Evolutionary conservation across 352 stramenopile genomes (phyloP), one percentile per base, ranked within the genome.

Genomic region (Plasmopara muralis): DNA sequence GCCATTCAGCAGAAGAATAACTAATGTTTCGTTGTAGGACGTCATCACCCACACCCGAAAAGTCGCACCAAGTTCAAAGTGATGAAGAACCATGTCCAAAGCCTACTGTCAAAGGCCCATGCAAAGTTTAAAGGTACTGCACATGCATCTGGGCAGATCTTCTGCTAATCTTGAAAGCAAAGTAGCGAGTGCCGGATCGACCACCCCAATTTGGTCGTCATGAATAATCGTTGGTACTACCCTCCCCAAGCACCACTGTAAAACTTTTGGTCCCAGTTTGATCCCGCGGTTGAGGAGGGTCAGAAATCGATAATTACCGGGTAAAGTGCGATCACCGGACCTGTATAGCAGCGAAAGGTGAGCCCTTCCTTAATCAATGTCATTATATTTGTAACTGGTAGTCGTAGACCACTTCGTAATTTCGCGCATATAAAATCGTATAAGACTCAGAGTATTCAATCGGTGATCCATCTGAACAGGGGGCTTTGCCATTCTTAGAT

Each of bases 401-500:
- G 7, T 28, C 43, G 38, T 57, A 34, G 10, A 50, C 31, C 9
- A 63, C 48, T 47, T 57, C 44, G 30, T 47, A 57, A 12, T 53
- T 57, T n/a, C 33, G 13, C 5, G 50, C 43, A 48, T 44, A 55
- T 2, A 30, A 30, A 20, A 2, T 49, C 1, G 43, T 37, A 1
- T 30, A 31, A 18, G 52, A 2, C 20, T 63, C 51, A 38, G 57
- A 57, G 39, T 63, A 63, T 20, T 58, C 49, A 13, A 58, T 51
- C 6, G 49, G 50, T 0, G 58, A 29, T 2, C 56, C 49, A 16
- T 64, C 56, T 0, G 50, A 39, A 4, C 49, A 49, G 1, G 49
- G 49, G 0, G 44, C 40, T 28, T 57, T 56, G 6, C 51, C 50
- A 14, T 47, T 56, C 29, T 34, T 45, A 20, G 40, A 60, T n/a